Base-by-base conservation (phyloP, 129 eudicot species). In the Escallonia rubra region DNA sequence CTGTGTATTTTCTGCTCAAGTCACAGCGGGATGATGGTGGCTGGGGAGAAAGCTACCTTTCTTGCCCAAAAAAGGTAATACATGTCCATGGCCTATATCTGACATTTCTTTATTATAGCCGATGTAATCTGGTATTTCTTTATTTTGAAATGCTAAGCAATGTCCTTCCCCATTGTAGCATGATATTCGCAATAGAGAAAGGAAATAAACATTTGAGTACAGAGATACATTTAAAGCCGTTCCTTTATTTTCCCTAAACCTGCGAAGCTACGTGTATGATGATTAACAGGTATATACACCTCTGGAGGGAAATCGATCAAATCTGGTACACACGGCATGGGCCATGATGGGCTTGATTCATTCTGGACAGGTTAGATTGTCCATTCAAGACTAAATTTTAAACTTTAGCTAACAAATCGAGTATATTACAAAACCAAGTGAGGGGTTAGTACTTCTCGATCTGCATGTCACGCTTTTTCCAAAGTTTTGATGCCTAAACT, bases 41-140 rank as follows among this genome's bases (percentile, higher is more conserved):
- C 12, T 88, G 98, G 98, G 98, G 98, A 42, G 98, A 92, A 70
- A 92, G 98, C 69, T 92, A 88, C 63, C 86, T 75, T 57, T 92
- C 98, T 68, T 83, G 96, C 71, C 89, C 91, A 13, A 67, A 86
- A 3, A 86, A 88, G 98, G 98, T 92, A 58, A 59, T 54, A 56
- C 43, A 16, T 67, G 13, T 64, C 23, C 43, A 14, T 52, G 6
- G 1, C 34, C 34, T 23, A 1, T 23, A 23, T 23, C 34, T 1
- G 1, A 23, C 34, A 23, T 23, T 23, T 23, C 1, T 23, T 23
- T 23, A 23, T 23, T 23, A 23, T 23, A 23, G 1, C 1, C 0
- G 34, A 23, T 23, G 34, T 23, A 23, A 23, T 23, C 34, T 23
- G 1, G 34, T 23, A 0, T 23, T 1, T 23, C 34, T 1, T 23